A percentile compares a stretch with the other conserved stretches of the same genome.
Conservation (phyloP, 202 grass and related monocot species). For the Bolboschoenoplectus hybrid region DNA sequence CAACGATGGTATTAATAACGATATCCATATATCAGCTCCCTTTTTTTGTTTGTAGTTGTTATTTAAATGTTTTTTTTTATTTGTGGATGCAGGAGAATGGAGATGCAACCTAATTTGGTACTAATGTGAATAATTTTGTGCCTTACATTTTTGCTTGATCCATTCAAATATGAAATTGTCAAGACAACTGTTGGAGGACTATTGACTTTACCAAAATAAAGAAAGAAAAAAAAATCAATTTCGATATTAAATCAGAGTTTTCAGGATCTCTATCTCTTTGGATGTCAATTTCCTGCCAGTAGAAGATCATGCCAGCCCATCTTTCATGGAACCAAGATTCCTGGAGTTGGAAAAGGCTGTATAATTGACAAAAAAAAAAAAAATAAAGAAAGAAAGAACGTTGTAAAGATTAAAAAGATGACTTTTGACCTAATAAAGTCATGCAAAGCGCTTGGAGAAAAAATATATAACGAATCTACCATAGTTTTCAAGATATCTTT, state of each 20-base stretch:
- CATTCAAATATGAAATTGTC: slow-evolving; percentile 26
- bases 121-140: neutral
- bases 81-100: neutral
- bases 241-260: slow-evolving; percentile 24
- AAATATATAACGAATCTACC: neutral
- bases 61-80: neutral
- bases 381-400: neutral
- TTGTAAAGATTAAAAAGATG: neutral
- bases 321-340: neutral
- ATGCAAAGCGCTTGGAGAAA: neutral
- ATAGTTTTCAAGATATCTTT: neutral
- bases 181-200: neutral
- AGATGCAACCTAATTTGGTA: neutral
- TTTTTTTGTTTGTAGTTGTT: neutral
- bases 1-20: no score
- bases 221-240: neutral
- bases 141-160: slow-evolving; percentile 21
- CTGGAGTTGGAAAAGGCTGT: neutral
- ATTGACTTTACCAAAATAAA: slow-evolving; percentile 1
- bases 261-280: neutral
- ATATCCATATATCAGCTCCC: no score
- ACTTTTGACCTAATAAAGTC: neutral
- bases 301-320: neutral
- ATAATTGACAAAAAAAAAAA: neutral
- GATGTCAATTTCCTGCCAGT: neutral